These are phyloP conservation scores for Juglanconis oblonga DNA, from an alignment of 2,329 filamentous ascomycete species.

Conservation along the genomic window DNA sequence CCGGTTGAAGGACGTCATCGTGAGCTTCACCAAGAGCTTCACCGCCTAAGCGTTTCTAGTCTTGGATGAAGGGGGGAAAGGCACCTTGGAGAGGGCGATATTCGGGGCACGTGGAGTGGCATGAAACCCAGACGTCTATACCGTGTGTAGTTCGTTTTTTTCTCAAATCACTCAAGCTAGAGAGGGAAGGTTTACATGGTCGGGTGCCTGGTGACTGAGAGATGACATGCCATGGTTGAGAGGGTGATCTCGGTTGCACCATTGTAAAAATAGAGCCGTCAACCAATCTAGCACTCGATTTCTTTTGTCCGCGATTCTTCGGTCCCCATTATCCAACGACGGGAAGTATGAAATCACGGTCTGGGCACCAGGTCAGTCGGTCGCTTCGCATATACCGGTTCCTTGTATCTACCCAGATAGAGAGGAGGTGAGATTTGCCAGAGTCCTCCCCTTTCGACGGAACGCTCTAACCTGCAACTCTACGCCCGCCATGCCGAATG, in stretches of 20 bases:
- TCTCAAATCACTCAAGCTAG: conserved; percentile 38
- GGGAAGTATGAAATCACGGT: too few relatives aligned
- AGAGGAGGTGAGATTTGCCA: too few relatives aligned
- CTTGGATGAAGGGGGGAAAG: conserved; percentile 29
- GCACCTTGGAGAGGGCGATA: conserved; percentile 24
- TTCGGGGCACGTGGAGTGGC: conserved; percentile 29
- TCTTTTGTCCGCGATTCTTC: conserved; percentile 47
- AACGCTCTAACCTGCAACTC: too few relatives aligned
- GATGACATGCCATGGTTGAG: conserved; percentile 38
- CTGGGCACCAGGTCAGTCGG: too few relatives aligned
- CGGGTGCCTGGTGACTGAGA: conserved; percentile 46
- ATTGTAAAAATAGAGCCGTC: conserved; percentile 62
- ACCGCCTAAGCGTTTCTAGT: conserved; percentile 43
- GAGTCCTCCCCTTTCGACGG: too few relatives aligned
- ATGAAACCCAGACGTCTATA: conserved; percentile 45
- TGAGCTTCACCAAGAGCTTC: conserved; percentile 93
- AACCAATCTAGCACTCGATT: conserved; percentile 62
- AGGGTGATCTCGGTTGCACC: conserved; percentile 46
- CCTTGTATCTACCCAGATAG: too few relatives aligned
- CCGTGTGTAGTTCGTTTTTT: conserved; percentile 38
- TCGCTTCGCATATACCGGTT: too few relatives aligned
- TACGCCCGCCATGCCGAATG: too few relatives aligned
- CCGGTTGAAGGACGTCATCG: conserved; percentile 74
- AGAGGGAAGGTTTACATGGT: conserved; percentile 39
- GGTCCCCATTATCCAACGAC: background rate